phyloP scores from a whole-genome alignment of 345 rosid species.

The Citrus cavaleriei region DNA sequence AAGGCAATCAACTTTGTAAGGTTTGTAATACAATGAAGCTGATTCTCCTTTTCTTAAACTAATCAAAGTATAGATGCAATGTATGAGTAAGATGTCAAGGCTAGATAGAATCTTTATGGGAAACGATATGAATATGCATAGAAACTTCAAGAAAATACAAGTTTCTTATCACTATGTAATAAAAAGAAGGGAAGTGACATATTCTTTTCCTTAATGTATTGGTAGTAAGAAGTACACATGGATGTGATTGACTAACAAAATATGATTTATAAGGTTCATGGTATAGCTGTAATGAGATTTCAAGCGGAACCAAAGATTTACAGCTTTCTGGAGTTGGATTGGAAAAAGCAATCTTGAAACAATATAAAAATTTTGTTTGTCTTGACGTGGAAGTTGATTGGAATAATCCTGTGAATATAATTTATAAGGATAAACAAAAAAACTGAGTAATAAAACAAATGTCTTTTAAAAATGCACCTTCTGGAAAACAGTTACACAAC shows the following conservation, averaged over 20 bases:
- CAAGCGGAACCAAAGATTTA: not conserved
- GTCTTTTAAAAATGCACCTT: not conserved
- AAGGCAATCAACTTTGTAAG: not conserved
- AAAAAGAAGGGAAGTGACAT: not conserved
- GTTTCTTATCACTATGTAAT: not conserved
- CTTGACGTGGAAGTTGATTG: not conserved
- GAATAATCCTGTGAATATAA: not conserved
- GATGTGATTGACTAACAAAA: not conserved
- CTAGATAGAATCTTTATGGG: not conserved
- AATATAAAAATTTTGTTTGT: not conserved
- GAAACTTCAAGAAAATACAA: not conserved
- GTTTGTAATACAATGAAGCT: not conserved
- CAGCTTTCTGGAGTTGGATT: not conserved
- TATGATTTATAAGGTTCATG: not conserved
- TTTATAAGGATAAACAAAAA: not conserved
- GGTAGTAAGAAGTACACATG: not conserved
- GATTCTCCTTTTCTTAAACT: not conserved
- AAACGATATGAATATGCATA: not conserved
- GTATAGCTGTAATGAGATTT: not conserved
- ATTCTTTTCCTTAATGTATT: not conserved
- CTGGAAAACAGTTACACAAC: not conserved
- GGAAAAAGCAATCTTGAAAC: not conserved
- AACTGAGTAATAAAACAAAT: not conserved
- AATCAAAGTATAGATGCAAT: slow-evolving; percentile 11
- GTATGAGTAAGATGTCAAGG: not conserved